A percentile compares a stretch with the other conserved stretches of the same genome.
phyloP scores from a whole-genome alignment of 495 filamentous ascomycete genomes.

The Talaromyces trachyspermus region DNA sequence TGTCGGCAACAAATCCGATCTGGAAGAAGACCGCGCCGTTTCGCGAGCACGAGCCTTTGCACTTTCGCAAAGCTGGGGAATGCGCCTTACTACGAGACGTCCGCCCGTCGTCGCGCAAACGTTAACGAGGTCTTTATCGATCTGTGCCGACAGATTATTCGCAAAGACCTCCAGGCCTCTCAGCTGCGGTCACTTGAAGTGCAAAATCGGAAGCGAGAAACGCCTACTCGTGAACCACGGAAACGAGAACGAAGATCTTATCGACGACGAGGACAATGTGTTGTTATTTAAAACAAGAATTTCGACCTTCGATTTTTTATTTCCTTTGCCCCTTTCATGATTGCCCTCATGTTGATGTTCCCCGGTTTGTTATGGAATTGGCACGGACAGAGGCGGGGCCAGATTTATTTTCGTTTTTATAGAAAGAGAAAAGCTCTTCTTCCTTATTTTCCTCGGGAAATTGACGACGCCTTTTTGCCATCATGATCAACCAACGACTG shows the following conservation, averaged over 20 bases:
- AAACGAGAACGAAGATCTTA: slow-evolving; percentile 23
- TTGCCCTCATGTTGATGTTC: no score
- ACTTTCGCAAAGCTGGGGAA: slow-evolving; percentile 86
- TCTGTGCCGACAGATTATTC: slow-evolving; percentile 86
- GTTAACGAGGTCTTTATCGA: slow-evolving; percentile 95
- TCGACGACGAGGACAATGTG: slow-evolving; percentile 32
- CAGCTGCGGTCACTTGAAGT: slow-evolving; percentile 35
- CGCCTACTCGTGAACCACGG: slow-evolving; percentile 20
- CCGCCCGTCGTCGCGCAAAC: slow-evolving; percentile 74
- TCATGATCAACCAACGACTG: no score
- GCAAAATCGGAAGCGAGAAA: slow-evolving; percentile 29
- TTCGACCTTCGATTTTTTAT: not conserved
- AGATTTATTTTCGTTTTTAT: no score
- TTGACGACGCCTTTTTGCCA: no score
- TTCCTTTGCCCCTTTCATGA: no score
- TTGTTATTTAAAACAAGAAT: slow-evolving; percentile 29
- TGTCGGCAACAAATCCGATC: slow-evolving; percentile 94
- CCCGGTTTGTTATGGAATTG: no score
- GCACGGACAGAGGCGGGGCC: no score
- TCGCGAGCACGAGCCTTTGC: slow-evolving; percentile 75
- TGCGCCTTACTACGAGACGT: slow-evolving; percentile 93
- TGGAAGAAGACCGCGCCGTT: slow-evolving; percentile 85
- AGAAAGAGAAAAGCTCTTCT: no score
- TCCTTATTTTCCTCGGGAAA: no score
- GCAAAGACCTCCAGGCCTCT: slow-evolving; percentile 51